phyloP scores from a whole-genome alignment of 176 grass and related monocot genomes.

The Cenchrus fungigraminus region DNA sequence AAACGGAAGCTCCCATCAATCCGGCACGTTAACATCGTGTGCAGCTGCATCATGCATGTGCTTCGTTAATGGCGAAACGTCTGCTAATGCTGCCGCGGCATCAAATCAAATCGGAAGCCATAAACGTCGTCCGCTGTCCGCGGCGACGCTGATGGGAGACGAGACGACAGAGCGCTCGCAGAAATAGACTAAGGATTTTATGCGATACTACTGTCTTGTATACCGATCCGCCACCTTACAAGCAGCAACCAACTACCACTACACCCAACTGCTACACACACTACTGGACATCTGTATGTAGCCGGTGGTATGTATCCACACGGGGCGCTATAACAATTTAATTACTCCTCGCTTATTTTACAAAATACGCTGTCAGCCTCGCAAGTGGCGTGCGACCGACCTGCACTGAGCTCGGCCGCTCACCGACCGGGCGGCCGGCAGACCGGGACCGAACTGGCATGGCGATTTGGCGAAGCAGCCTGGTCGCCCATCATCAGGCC shows the following conservation, averaged over 20 bases:
- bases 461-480: no score
- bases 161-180: not conserved
- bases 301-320: not conserved
- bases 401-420: constrained; percentile 11
- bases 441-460: not conserved
- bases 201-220: not conserved
- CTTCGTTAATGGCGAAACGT: not conserved
- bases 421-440: not conserved
- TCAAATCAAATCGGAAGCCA: not conserved
- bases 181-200: not conserved
- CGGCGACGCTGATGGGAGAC: not conserved
- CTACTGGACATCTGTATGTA: constrained; percentile 9
- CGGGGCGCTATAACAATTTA: not conserved
- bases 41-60: not conserved
- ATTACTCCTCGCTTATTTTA: constrained; percentile 41
- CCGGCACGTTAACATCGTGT: not conserved
- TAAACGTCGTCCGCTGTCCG: not conserved
- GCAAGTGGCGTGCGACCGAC: not conserved
- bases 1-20: not conserved
- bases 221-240: constrained; percentile 19
- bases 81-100: not conserved
- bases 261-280: not conserved
- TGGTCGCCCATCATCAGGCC: no score
- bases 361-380: constrained; percentile 31
- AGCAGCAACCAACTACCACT: not conserved